Conservation (phyloP, 176 grass and related monocot species). For the Panicum miliaceum region DNA sequence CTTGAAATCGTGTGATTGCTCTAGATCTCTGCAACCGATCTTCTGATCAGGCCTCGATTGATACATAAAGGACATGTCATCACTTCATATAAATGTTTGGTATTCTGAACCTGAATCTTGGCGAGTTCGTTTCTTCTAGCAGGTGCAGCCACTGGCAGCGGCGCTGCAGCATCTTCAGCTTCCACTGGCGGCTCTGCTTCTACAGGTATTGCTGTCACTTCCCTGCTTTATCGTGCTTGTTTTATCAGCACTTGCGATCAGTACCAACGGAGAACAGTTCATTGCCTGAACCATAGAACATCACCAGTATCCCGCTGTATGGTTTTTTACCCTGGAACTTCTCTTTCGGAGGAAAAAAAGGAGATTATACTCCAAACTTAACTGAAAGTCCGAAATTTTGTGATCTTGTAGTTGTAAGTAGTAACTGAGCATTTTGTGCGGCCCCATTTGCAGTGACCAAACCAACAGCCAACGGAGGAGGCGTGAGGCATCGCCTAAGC, state of each 20-base stretch:
- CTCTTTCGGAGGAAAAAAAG: not conserved
- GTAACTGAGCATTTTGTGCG: not conserved
- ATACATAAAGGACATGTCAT: not conserved
- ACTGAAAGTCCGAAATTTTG: not conserved
- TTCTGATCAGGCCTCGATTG: not conserved
- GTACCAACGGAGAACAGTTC: not conserved
- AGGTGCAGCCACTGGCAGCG: conserved; percentile 27
- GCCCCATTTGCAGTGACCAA: conserved; percentile 28
- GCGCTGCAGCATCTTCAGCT: conserved; percentile 40
- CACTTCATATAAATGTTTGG: too few species aligned
- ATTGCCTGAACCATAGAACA: not conserved
- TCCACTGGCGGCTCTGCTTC: conserved; percentile 41
- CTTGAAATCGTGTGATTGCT: not conserved
- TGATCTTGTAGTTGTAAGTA: not conserved
- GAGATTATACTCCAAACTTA: too few species aligned
- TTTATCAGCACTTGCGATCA: not conserved
- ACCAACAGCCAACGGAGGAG: conserved; percentile 23
- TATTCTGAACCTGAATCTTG: not conserved
- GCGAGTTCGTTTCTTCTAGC: not conserved
- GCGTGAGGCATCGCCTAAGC: not conserved
- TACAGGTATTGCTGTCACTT: conserved; percentile 23
- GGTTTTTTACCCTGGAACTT: not conserved
- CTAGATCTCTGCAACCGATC: not conserved
- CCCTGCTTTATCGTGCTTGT: not conserved
- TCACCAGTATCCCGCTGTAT: not conserved